Base-by-base conservation (phyloP, 805 yeast species). In the Zygoascus flipseniorum region DNA sequence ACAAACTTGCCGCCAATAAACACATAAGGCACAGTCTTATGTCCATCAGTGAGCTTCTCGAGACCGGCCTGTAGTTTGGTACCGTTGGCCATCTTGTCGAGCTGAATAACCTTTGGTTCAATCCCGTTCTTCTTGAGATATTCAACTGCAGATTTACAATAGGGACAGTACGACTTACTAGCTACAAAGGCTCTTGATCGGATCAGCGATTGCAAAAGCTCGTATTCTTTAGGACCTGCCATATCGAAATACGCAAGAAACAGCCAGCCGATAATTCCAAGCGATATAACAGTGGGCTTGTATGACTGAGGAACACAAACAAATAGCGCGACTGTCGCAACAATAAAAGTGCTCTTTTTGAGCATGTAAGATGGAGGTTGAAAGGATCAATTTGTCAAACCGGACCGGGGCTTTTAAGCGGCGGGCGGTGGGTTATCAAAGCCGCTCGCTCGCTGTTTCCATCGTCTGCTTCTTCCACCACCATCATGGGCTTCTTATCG, bases 11-110 rank as follows among this genome's bases (percentile, higher is more conserved):
- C 97, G 48, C 77, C 82, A 68, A 92, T 89, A 74, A 85, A 92
- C 62, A 92, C 79, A 69, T 86, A 89, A 58, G 99, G 99, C 57
- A 92, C 98, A 42, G 97, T 89, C 61, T 82, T 79, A 76, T 92
- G 98, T 37, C 49, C 49, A 56, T 95, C 93, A 42, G 95, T 86
- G 56, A 89, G 70, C 66, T 85, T 81, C 51, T 67, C 69, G 56
- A 92, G 76, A 60, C 95, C 95, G 49, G 74, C 83, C 73, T 90
- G 97, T 61, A 89, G 80, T 32, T 83, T 90, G 48, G 73, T 71
- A 54, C 97, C 97, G 56, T 89, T 90, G n/a, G 71, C 77, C 19
- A 59, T 52, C 37, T 61, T 61, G 60, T 81, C 83, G 59, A 81
- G 74, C 65, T 81, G 85, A 35, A 81, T 55, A 35, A 80, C 66